These are phyloP conservation scores for Naganishia cerealis DNA, from an alignment of 1,284 basidiomycete genomes.

Conservation along the genomic window DNA sequence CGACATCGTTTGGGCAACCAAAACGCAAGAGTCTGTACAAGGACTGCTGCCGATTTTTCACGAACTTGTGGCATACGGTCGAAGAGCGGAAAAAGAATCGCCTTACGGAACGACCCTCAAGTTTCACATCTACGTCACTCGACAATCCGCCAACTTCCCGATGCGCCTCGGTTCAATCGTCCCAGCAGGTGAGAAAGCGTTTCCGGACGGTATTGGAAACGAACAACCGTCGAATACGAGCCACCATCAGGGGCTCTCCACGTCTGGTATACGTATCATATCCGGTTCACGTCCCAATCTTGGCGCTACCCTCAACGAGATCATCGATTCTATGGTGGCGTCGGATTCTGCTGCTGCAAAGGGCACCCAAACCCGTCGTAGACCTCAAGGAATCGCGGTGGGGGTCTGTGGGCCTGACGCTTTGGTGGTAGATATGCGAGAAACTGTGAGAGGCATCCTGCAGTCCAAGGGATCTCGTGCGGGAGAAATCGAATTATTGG, in stretches of 20 bases:
- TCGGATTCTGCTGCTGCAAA: slow-evolving; percentile 30
- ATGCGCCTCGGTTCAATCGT: slow-evolving; percentile 37
- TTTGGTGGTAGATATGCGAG: slow-evolving; percentile 42
- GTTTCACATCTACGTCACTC: slow-evolving; percentile 49
- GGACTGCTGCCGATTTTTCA: slow-evolving; percentile 45
- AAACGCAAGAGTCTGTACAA: slow-evolving; percentile 44
- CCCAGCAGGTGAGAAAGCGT: slow-evolving; percentile 4
- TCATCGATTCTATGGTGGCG: slow-evolving; percentile 30
- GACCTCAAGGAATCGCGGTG: slow-evolving; percentile 38
- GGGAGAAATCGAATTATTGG: slow-evolving; percentile 49
- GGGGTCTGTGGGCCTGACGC: slow-evolving; percentile 47
- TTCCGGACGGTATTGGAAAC: slow-evolving; percentile 1
- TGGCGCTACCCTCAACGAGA: slow-evolving; percentile 32
- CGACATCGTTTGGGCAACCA: slow-evolving; percentile 52
- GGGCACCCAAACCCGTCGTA: slow-evolving; percentile 37
- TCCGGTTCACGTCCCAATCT: slow-evolving; percentile 44
- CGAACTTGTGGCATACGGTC: slow-evolving; percentile 46
- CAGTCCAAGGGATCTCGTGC: slow-evolving; percentile 39
- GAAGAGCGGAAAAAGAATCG: slow-evolving; percentile 40
- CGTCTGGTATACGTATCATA: slow-evolving; percentile 36
- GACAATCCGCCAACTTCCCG: slow-evolving; percentile 43
- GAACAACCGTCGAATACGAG: slow-evolving; percentile 18
- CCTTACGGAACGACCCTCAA: slow-evolving; percentile 42
- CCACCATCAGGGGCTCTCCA: neutral
- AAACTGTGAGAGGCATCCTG: slow-evolving; percentile 39